Evolutionary conservation across 2,329 filamentous ascomycete species (phyloP).

Genomic region (Beauveria rudraprayagi): DNA sequence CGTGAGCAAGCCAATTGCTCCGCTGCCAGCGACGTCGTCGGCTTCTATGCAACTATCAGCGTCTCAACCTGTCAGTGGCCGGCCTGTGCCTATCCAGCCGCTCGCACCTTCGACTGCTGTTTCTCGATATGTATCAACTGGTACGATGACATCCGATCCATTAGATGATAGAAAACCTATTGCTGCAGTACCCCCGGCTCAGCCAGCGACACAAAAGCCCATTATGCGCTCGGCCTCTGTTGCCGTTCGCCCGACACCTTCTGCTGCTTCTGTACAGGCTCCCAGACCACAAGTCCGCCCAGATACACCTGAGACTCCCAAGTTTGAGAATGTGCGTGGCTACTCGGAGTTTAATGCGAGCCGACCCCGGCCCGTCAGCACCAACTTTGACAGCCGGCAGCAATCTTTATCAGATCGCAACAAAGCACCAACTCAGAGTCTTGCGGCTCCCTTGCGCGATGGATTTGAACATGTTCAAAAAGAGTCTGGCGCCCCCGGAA

Average conservation of each 20-base stretch:
- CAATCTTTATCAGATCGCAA: constrained; percentile 17
- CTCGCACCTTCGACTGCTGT: not conserved
- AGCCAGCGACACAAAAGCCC: constrained; percentile 8
- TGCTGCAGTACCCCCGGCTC: constrained; percentile 20
- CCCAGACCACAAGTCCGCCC: not conserved
- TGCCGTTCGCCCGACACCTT: not conserved
- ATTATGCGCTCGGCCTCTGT: constrained; percentile 1
- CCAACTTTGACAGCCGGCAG: constrained; percentile 55
- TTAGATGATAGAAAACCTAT: constrained; percentile 44
- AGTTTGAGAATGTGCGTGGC: constrained; percentile 9
- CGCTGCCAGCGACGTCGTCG: constrained; percentile 15
- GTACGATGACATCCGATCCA: constrained; percentile 69
- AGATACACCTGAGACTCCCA: constrained; percentile 2
- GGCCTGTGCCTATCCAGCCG: constrained; percentile 19
- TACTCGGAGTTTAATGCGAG: constrained; percentile 21
- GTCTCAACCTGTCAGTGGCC: constrained; percentile 25
- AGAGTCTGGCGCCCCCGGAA: not conserved
- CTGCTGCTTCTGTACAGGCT: not conserved
- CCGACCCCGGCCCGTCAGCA: constrained; percentile 68
- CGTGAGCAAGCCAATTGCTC: constrained; percentile 12
- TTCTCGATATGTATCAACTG: constrained; percentile 46
- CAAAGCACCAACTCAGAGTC: constrained; percentile 59
- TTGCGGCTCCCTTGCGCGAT: not conserved
- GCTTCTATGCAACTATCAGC: constrained; percentile 22
- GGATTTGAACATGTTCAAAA: not conserved